Base-by-base conservation (phyloP, 2,329 filamentous ascomycete species). In the Pseudogymnoascus sp. region DNA sequence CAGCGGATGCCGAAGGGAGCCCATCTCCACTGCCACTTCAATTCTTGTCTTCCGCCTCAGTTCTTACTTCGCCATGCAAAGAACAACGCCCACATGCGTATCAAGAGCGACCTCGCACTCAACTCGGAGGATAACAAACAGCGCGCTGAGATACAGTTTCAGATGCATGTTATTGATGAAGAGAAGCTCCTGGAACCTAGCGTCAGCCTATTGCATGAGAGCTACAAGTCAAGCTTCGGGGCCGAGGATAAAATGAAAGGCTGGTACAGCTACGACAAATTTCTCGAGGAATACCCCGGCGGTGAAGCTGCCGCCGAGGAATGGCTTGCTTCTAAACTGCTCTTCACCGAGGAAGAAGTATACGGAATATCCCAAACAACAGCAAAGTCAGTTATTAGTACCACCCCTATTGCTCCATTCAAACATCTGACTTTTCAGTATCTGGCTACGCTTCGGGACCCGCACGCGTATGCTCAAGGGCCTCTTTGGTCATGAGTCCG, bases 1-100 rank as follows among this genome's bases (percentile, higher is more conserved):
- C 75, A 75, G 33, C 69, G 71, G 61, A 81, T 89, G 76, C 88
- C 88, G 41, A 91, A 91, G 71, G 88, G 87, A 2, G 81, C 81
- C 0, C 85, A 91, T 69, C 76, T 91, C 22, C 88, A 91, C 71
- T 81, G 90, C 22, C 88, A 91, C 71, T 91, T 89, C 77, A 91
- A 91, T 70, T 81, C 88, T n/a, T 89, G 87, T 63, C 75, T 91
- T 4, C 75, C 78, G 12, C 86, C 87, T 8, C 71, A 76, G 1
- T 78, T 84, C 4, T 75, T 91, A 18, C 76, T 91, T 77, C 66
- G 82, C 76, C 65, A 81, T 76, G 75, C 76, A 64, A 70, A 74
- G 9, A 43, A 71, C 4, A 83, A 86, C 77, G 68, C 79, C 1
- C 81, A 80, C 65, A 90, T 91, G 85, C 89, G 84, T 68, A 85